A percentile compares a stretch with the other conserved stretches of the same genome.
These are phyloP conservation scores for Phaffomyces thermotolerans DNA, from an alignment of 805 yeast species.

Conservation along the genomic window DNA sequence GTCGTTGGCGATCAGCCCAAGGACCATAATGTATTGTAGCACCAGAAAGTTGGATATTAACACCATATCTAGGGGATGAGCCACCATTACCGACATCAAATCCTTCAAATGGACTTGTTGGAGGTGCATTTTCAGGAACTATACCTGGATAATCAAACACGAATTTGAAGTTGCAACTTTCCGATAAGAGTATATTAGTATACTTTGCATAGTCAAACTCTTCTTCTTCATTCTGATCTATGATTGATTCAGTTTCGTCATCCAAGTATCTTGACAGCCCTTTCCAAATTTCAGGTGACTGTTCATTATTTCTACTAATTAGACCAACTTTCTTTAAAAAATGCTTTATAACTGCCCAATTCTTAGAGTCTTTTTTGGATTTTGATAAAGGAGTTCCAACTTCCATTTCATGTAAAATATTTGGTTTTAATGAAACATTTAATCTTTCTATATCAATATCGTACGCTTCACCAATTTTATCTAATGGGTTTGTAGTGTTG, in stretches of 20 bases:
- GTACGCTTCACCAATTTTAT: slow-evolving; percentile 43
- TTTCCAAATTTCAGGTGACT: slow-evolving; percentile 43
- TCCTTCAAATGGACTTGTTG: slow-evolving; percentile 30
- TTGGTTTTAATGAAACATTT: slow-evolving; percentile 60
- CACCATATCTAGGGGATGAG: slow-evolving; percentile 50
- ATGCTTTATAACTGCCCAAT: slow-evolving; percentile 17
- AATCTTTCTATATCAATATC: slow-evolving; percentile 43
- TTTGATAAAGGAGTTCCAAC: not conserved
- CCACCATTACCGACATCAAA: slow-evolving; percentile 56
- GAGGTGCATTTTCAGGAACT: slow-evolving; percentile 35
- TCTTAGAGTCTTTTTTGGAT: slow-evolving; percentile 1
- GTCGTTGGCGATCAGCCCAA: slow-evolving; percentile 87
- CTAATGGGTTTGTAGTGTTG: slow-evolving; percentile 43
- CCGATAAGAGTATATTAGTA: slow-evolving; percentile 60
- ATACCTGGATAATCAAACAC: slow-evolving; percentile 69
- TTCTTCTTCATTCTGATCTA: slow-evolving; percentile 31
- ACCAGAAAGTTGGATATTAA: slow-evolving; percentile 49
- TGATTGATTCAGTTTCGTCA: slow-evolving; percentile 24
- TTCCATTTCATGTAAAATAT: slow-evolving; percentile 46
- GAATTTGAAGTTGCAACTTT: slow-evolving; percentile 45
- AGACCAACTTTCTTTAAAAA: not conserved
- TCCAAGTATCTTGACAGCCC: slow-evolving; percentile 71
- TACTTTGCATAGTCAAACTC: slow-evolving; percentile 75
- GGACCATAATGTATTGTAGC: slow-evolving; percentile 84
- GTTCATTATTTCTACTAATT: not conserved